Conservation (phyloP, 2,329 filamentous ascomycete genomes). For the Coniochaeta ligniaria region DNA sequence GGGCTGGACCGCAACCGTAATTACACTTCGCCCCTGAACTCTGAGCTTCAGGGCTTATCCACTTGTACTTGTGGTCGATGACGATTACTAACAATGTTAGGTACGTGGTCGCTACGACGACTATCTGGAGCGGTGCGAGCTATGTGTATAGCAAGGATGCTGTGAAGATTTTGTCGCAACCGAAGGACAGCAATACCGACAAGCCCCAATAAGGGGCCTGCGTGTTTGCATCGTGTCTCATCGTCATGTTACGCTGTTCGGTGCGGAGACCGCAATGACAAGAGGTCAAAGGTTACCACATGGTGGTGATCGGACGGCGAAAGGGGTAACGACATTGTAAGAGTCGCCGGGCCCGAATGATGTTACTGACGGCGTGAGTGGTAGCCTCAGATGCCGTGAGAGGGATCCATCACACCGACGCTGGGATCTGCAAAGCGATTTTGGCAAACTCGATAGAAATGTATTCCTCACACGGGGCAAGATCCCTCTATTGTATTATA, state of each 20-base stretch:
- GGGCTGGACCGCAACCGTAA: background rate
- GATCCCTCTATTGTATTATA: background rate
- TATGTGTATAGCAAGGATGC: conserved; percentile 89
- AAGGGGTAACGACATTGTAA: too few species aligned
- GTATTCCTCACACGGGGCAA: background rate
- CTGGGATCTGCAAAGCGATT: background rate
- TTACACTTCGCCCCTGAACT: conserved; percentile 4
- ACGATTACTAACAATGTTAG: conserved; percentile 37
- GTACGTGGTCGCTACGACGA: conserved; percentile 81
- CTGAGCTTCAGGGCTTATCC: background rate
- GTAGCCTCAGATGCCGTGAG: background rate
- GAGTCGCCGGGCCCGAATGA: too few species aligned
- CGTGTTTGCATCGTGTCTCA: background rate
- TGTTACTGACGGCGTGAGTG: too few species aligned
- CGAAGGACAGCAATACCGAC: conserved; percentile 6
- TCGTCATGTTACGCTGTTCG: too few species aligned
- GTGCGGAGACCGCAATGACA: too few species aligned
- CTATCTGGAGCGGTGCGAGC: conserved; percentile 87
- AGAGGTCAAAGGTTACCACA: too few species aligned
- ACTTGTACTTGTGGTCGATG: background rate
- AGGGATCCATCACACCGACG: too few species aligned
- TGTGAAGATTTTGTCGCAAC: conserved; percentile 66
- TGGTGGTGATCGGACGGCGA: too few species aligned
- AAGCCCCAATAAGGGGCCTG: background rate
- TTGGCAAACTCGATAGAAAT: background rate